Conservation (phyloP, 1,284 basidiomycete genomes). For the Wolfiporia cocos region DNA sequence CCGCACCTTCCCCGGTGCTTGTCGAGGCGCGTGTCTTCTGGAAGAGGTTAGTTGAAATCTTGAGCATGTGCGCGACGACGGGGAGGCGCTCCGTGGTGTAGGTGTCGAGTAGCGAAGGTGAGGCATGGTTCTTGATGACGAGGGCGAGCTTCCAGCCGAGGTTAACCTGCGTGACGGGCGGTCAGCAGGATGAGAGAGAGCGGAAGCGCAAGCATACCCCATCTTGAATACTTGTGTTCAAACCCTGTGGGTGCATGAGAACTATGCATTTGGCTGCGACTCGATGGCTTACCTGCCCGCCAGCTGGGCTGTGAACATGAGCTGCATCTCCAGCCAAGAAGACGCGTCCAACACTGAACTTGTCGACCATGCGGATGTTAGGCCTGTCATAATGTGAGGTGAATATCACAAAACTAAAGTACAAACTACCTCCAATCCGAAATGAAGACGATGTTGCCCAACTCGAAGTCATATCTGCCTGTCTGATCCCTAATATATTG, state of each 20-base stretch:
- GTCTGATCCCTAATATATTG: slow-evolving; percentile 1
- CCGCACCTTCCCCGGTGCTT: background rate
- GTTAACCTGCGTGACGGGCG: slow-evolving; percentile 12
- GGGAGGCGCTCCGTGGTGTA: slow-evolving; percentile 24
- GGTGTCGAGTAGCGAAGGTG: slow-evolving; percentile 16
- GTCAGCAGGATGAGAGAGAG: background rate
- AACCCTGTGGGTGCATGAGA: background rate
- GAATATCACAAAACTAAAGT: background rate
- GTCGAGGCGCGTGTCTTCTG: background rate
- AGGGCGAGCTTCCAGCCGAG: slow-evolving; percentile 29
- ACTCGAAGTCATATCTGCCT: slow-evolving; percentile 6
- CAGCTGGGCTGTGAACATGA: slow-evolving; percentile 21
- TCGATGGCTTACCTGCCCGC: slow-evolving; percentile 23
- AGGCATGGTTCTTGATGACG: slow-evolving; percentile 20
- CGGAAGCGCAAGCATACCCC: background rate
- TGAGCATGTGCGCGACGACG: slow-evolving; percentile 21
- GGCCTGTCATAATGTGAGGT: slow-evolving; percentile 19
- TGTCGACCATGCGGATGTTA: slow-evolving; percentile 32
- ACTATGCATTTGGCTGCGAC: slow-evolving; percentile 14
- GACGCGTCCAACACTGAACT: slow-evolving; percentile 26
- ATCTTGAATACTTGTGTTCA: slow-evolving; percentile 4
- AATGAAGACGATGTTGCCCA: slow-evolving; percentile 6
- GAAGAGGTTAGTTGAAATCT: slow-evolving; percentile 9
- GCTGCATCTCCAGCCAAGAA: slow-evolving; percentile 30
- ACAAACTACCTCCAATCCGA: slow-evolving; percentile 6